Base-by-base conservation (phyloP, 495 filamentous ascomycete species). In the Friedmanniomyces endolithicus region DNA sequence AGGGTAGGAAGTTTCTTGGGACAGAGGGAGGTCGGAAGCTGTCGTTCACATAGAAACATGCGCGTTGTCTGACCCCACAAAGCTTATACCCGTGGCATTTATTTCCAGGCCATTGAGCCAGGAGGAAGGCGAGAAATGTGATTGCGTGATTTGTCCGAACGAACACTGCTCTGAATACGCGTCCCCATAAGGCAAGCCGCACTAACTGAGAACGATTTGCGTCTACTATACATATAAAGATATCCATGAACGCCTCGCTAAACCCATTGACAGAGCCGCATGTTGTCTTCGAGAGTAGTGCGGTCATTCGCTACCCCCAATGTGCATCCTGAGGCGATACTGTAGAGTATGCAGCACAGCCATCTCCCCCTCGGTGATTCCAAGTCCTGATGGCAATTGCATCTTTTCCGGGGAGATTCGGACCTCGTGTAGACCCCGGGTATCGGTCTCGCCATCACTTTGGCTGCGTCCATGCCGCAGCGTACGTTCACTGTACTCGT, bases 331-430 rank as follows among this genome's bases (percentile, higher is more conserved):
- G 14, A 41, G 37, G 14, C 37, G 37, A 41, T n/a, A 41, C 48
- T 55, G 48, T 37, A 65, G 39, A 4, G 34, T 48, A 29, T 62
- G 51, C 24, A 66, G 22, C 19, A 66, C 4, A 37, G 23, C 34
- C 0, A 35, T 51, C 29, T 66, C 64, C 24, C 62, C 56, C 11
- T 19, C 11, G 19, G 44, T 58, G 34, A 66, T 17, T 1, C 33
- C 29, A 4, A 66, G 14, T 19, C 62, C 46, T 16, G 25, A 27
- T 9, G 64, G 64, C 29, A 66, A 1, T 11, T 35, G 9, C 8
- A 63, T 52, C 44, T 50, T 51, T 11, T 55, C 46, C 55, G 35
- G 27, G 37, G 53, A 16, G 6, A 50, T 51, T 6, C 48, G 43
- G 22, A 55, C 35, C 16, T 39, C 43, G 3, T 48, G 59, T 52